Evolutionary conservation across 2,329 filamentous ascomycete genomes (phyloP).

Genomic region (Davidsoniella eucalypti): DNA sequence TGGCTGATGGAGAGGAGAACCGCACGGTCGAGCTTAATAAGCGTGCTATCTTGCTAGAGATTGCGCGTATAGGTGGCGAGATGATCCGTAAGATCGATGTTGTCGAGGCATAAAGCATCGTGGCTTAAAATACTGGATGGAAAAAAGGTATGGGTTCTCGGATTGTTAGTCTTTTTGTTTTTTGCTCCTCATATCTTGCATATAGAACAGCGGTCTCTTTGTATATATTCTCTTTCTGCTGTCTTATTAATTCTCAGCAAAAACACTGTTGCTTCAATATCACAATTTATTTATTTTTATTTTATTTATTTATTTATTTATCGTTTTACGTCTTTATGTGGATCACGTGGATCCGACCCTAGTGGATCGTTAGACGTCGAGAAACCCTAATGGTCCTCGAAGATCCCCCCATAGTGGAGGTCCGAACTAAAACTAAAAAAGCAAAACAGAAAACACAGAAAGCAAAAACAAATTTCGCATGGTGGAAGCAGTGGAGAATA

Average conservation of each 20-base stretch:
- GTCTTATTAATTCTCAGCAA: neutral
- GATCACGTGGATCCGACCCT: no score
- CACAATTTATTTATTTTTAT: no score
- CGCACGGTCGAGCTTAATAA: slow-evolving; percentile 48
- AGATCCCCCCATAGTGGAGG: no score
- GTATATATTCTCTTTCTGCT: neutral
- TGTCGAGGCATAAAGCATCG: slow-evolving; percentile 14
- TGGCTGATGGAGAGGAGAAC: slow-evolving; percentile 22
- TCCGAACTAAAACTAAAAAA: no score
- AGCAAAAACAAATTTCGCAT: no score
- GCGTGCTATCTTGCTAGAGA: slow-evolving; percentile 52
- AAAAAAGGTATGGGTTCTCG: neutral
- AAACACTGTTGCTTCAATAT: no score
- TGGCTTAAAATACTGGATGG: neutral
- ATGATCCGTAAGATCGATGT: slow-evolving; percentile 52
- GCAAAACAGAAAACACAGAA: no score
- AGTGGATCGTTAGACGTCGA: no score
- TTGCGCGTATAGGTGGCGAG: slow-evolving; percentile 49
- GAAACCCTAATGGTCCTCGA: no score
- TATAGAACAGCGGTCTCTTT: slow-evolving; percentile 7
- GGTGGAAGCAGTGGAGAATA: no score
- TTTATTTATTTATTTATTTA: no score
- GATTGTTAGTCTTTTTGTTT: neutral
- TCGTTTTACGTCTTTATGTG: no score
- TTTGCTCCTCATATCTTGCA: neutral